Percentiles rank a stretch among this genome's conserved stretches.
Evolutionary conservation across 345 rosid species (phyloP).

Genomic region (Xanthoceras sorbifolium): DNA sequence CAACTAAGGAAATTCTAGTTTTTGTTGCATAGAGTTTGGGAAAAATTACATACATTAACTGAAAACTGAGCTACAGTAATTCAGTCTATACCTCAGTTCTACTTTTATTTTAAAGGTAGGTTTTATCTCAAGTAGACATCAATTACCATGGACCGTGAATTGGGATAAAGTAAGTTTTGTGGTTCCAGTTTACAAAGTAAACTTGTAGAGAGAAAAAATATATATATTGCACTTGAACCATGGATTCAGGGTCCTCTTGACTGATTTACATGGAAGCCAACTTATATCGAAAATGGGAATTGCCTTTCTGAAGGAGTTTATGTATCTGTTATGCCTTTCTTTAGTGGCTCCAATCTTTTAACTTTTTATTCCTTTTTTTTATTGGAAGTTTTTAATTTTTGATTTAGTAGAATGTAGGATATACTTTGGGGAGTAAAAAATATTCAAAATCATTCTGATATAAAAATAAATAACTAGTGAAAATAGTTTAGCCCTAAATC

Average conservation of each 20-base stretch:
- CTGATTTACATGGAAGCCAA: background rate
- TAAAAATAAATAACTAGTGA: background rate
- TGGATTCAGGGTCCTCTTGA: background rate
- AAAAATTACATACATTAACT: background rate
- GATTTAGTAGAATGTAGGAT: background rate
- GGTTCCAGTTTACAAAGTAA: background rate
- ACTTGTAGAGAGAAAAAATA: background rate
- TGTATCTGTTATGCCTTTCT: background rate
- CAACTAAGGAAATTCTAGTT: background rate
- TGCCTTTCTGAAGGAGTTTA: background rate
- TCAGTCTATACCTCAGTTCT: background rate
- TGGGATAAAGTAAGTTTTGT: background rate
- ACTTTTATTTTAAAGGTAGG: background rate
- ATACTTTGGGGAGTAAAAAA: background rate
- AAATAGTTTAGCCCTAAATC: constrained; percentile 6
- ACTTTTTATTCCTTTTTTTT: background rate
- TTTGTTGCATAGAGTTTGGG: background rate
- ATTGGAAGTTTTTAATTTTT: background rate
- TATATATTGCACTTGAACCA: background rate
- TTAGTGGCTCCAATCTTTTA: background rate
- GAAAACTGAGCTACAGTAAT: background rate
- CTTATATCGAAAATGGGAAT: background rate
- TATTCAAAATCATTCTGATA: background rate
- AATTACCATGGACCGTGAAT: background rate
- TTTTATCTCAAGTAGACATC: background rate